A percentile compares a stretch with the other conserved stretches of the same genome.
Conservation (phyloP, 805 yeast species). For the Pichia heedii region DNA sequence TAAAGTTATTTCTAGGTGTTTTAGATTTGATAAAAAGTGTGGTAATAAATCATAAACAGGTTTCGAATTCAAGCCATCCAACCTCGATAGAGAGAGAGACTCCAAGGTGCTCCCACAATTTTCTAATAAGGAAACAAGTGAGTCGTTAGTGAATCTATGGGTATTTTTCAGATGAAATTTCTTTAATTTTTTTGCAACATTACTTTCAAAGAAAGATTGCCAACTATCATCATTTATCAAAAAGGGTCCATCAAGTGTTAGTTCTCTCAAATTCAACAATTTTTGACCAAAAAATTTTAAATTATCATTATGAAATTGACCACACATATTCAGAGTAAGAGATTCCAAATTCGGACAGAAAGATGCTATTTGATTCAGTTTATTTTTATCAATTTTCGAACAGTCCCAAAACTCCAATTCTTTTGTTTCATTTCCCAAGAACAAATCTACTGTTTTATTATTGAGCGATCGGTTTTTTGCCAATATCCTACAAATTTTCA, state of each 20-base stretch:
- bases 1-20: slow-evolving; percentile 55
- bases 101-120: slow-evolving; percentile 49
- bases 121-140: slow-evolving; percentile 53
- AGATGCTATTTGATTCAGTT: slow-evolving; percentile 62
- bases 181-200: slow-evolving; percentile 43
- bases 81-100: slow-evolving; percentile 51
- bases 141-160: slow-evolving; percentile 67
- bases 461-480: slow-evolving; percentile 76
- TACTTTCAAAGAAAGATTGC: slow-evolving; percentile 58
- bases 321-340: slow-evolving; percentile 82
- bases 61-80: slow-evolving; percentile 61
- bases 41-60: slow-evolving; percentile 57
- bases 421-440: slow-evolving; percentile 51
- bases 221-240: slow-evolving; percentile 68
- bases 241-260: slow-evolving; percentile 85
- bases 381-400: slow-evolving; percentile 59
- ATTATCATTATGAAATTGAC: slow-evolving; percentile 75
- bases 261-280: slow-evolving; percentile 40
- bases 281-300: slow-evolving; percentile 54
- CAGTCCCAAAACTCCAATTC: slow-evolving; percentile 85
- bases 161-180: slow-evolving; percentile 67
- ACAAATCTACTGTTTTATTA: slow-evolving; percentile 62
- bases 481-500: slow-evolving; percentile 65
- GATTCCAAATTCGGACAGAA: slow-evolving; percentile 65
- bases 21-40: slow-evolving; percentile 45